phyloP scores from a whole-genome alignment of 768 basidiomycete species.

The Cyathus striatus region DNA sequence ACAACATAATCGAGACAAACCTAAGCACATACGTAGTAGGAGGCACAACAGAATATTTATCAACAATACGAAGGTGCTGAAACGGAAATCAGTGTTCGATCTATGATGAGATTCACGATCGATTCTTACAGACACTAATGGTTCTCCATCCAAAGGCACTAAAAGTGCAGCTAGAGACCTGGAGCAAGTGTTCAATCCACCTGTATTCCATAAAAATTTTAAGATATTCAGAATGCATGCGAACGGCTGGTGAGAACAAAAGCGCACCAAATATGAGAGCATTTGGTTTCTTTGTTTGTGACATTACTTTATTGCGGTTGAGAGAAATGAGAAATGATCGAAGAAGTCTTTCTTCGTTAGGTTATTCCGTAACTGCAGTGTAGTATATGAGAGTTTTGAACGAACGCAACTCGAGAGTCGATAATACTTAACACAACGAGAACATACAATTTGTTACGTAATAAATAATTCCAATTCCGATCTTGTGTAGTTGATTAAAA shows the following conservation, averaged over 20 bases:
- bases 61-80: conserved; percentile 20
- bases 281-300: conserved; percentile 40
- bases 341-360: too few species aligned
- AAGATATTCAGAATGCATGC: too few species aligned
- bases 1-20: not conserved
- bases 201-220: too few species aligned
- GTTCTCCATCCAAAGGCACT: conserved; percentile 61
- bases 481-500: too few species aligned
- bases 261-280: conserved; percentile 73
- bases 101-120: not conserved
- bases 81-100: conserved; percentile 3
- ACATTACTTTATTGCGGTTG: conserved; percentile 1
- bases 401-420: too few species aligned
- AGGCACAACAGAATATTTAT: conserved; percentile 27
- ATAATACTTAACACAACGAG: too few species aligned
- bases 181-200: conserved; percentile 78
- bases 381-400: too few species aligned
- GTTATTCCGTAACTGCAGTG: too few species aligned
- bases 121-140: conserved; percentile 64
- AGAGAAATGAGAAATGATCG: conserved; percentile 4
- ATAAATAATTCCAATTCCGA: too few species aligned
- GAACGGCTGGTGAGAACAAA: too few species aligned
- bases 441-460: too few species aligned
- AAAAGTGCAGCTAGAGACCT: conserved; percentile 65
- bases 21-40: conserved; percentile 22